Percentiles rank a stretch among this genome's conserved stretches.
These are phyloP conservation scores for Nothophaeocryptopus gaeumannii DNA, from an alignment of 2,329 filamentous ascomycete species.

Conservation along the genomic window DNA sequence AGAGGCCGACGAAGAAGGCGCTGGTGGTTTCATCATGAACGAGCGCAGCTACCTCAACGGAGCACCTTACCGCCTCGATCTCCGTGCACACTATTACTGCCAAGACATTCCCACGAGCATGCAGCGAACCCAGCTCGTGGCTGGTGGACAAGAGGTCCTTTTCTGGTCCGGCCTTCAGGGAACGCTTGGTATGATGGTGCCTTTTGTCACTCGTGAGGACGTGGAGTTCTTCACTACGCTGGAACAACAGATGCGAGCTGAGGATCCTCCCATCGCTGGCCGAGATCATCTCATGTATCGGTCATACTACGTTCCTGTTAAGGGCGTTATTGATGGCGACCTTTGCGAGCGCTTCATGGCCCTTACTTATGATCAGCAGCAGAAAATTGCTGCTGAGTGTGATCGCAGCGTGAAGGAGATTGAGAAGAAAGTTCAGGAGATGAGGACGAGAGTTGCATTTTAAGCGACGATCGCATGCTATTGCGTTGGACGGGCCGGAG, in stretches of 20 bases:
- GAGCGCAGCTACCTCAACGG: conserved; percentile 88
- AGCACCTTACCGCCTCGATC: conserved; percentile 75
- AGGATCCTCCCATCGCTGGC: conserved; percentile 84
- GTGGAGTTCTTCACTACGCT: conserved; percentile 97
- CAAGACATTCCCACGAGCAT: conserved; percentile 92
- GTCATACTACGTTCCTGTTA: conserved; percentile 92
- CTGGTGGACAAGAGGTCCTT: conserved; percentile 85
- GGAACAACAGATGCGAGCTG: conserved; percentile 80
- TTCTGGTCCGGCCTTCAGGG: conserved; percentile 94
- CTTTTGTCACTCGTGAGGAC: conserved; percentile 87
- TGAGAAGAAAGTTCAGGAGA: conserved; percentile 76
- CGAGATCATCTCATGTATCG: conserved; percentile 95
- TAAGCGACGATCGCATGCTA: conserved; percentile 12
- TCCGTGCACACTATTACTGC: conserved; percentile 84
- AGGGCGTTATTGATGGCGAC: conserved; percentile 95
- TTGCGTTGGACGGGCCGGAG: too few relatives aligned
- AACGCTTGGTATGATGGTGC: conserved; percentile 88
- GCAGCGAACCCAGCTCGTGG: conserved; percentile 82
- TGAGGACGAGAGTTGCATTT: conserved; percentile 39
- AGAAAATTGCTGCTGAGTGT: conserved; percentile 89
- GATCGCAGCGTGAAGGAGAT: conserved; percentile 90
- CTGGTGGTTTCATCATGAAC: conserved; percentile 85
- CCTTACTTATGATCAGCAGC: conserved; percentile 82
- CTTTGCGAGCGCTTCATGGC: conserved; percentile 88
- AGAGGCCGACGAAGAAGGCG: conserved; percentile 87